These are phyloP conservation scores for Beta lomatogona DNA, from an alignment of 179 eudicot species.

Conservation along the genomic window DNA sequence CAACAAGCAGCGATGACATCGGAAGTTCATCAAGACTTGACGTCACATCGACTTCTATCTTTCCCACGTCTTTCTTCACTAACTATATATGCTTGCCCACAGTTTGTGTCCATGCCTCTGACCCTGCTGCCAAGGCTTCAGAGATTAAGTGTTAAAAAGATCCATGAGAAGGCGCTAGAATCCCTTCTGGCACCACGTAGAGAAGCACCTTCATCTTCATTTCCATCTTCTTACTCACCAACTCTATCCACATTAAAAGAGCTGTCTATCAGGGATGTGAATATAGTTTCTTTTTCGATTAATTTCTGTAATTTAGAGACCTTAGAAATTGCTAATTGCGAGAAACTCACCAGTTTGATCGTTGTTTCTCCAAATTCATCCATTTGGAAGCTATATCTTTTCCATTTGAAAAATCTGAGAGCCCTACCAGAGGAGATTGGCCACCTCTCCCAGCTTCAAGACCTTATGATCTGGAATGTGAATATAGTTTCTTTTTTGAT, in stretches of 20 bases:
- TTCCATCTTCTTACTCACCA: neutral
- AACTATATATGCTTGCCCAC: too few relatives aligned
- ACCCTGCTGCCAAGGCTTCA: too few relatives aligned
- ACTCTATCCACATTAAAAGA: neutral
- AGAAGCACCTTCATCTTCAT: neutral
- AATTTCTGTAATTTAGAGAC: neutral
- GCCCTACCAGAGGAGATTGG: conserved; percentile 15
- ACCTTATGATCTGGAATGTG: too few relatives aligned
- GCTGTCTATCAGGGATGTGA: rapidly evolving
- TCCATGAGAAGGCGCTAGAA: neutral
- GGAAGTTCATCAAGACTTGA: neutral
- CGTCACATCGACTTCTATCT: neutral
- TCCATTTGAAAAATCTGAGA: neutral
- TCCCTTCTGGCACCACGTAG: neutral
- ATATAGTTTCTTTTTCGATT: neutral
- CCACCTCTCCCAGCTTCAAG: conserved; percentile 12
- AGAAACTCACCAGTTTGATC: neutral
- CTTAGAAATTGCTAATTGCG: neutral
- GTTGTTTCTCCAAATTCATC: neutral
- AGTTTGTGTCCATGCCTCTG: too few relatives aligned
- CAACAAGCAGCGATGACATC: neutral
- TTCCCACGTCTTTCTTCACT: conserved; percentile 10
- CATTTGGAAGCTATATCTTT: neutral
- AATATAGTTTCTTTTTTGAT: neutral
- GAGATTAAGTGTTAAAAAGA: too few relatives aligned